Conservation (phyloP, 2,329 filamentous ascomycete genomes). For the Penicillium sp. region DNA sequence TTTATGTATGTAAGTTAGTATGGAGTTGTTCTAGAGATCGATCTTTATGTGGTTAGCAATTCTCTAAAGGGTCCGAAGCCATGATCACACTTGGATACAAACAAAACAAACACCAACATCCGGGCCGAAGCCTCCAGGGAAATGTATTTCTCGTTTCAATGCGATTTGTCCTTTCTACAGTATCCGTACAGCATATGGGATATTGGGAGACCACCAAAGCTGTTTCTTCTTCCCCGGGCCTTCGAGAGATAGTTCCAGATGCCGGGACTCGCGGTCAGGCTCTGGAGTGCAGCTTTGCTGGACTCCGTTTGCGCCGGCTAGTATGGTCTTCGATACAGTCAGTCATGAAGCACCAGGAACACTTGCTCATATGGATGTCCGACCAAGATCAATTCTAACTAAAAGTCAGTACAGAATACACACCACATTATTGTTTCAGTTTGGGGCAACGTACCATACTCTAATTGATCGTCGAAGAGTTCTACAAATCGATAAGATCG, state of each 20-base stretch:
- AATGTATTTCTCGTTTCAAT: neutral
- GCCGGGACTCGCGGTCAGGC: too few relatives aligned
- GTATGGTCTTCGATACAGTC: too few relatives aligned
- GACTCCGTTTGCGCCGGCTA: too few relatives aligned
- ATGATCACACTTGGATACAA: neutral
- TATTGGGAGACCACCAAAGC: too few relatives aligned
- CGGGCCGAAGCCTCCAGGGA: neutral
- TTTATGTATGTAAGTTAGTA: too few relatives aligned
- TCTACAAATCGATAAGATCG: conserved; percentile 3
- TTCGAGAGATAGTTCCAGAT: too few relatives aligned
- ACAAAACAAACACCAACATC: neutral
- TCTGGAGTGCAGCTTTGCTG: too few relatives aligned
- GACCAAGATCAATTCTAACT: neutral
- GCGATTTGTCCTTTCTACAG: neutral
- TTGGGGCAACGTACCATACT: neutral
- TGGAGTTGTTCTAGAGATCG: neutral
- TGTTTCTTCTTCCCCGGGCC: too few relatives aligned
- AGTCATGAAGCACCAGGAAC: too few relatives aligned
- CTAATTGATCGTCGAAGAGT: neutral
- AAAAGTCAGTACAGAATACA: neutral
- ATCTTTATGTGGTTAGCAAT: neutral
- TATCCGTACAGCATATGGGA: too few relatives aligned
- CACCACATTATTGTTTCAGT: neutral
- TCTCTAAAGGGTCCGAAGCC: neutral
- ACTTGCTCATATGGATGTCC: too few relatives aligned